Conservation (phyloP, 2,329 filamentous ascomycete genomes). For the Neonectria coccinea region DNA sequence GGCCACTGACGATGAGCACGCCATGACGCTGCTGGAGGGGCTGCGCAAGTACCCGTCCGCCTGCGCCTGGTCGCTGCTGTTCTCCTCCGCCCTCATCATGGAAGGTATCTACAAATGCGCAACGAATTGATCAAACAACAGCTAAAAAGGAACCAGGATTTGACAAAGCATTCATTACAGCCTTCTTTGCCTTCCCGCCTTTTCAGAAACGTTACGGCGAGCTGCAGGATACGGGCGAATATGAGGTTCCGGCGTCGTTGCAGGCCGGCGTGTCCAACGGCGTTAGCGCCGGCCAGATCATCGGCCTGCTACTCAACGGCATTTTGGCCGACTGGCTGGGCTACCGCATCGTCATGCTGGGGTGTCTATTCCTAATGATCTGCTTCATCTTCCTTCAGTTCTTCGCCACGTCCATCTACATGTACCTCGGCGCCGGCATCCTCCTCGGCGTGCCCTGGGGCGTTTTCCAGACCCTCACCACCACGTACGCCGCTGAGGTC, state of each 20-base stretch:
- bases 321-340: constrained; percentile 58
- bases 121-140: no score
- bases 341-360: constrained; percentile 59
- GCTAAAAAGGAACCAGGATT: constrained; percentile 29
- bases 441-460: constrained; percentile 61
- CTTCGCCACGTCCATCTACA: constrained; percentile 55
- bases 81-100: constrained; percentile 55
- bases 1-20: constrained; percentile 44
- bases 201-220: constrained; percentile 54
- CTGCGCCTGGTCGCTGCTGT: constrained; percentile 51
- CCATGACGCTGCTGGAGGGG: constrained; percentile 48
- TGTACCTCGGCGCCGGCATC: constrained; percentile 58
- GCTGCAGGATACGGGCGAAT: constrained; percentile 49
- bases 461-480: constrained; percentile 59
- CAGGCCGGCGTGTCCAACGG: constrained; percentile 63
- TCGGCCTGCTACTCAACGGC: constrained; percentile 63
- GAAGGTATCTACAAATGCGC: constrained; percentile 41
- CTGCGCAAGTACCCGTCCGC: constrained; percentile 55
- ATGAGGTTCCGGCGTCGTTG: constrained; percentile 61
- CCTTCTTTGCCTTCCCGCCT: constrained; percentile 54
- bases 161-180: constrained; percentile 54
- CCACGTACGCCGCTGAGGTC: constrained; percentile 62
- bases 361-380: constrained; percentile 53
- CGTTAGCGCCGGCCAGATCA: constrained; percentile 59
- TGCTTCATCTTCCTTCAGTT: constrained; percentile 62